phyloP scores from a whole-genome alignment of 139 green algal genomes.

The Chlamydomonas sp. region DNA sequence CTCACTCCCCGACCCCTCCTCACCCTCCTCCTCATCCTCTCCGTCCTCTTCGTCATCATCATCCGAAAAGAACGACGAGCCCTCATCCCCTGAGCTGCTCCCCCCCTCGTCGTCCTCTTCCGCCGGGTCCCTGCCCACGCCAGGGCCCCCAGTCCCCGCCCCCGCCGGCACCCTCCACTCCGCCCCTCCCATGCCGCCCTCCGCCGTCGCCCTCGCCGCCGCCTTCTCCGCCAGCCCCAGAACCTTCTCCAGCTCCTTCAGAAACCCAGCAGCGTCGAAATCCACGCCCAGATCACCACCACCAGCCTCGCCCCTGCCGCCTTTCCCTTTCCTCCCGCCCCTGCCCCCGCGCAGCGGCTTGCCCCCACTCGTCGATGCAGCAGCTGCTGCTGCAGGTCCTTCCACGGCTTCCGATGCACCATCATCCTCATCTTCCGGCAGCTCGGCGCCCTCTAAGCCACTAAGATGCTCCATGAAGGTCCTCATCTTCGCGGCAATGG shows the following conservation, averaged over 20 bases:
- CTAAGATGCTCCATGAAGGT: constrained; percentile 44
- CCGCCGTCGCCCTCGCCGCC: background rate
- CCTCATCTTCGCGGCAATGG: constrained; percentile 23
- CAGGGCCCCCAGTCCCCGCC: background rate
- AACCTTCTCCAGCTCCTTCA: constrained; percentile 34
- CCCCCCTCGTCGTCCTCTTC: background rate
- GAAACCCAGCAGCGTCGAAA: constrained; percentile 15
- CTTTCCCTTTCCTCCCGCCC: background rate
- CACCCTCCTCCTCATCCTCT: constrained; percentile 25
- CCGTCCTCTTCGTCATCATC: constrained; percentile 31
- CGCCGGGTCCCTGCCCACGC: background rate
- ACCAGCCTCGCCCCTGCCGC: background rate
- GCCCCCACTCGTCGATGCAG: too few relatives aligned
- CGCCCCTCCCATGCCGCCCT: background rate
- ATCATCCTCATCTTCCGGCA: background rate
- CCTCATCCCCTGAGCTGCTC: constrained; percentile 30
- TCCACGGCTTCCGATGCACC: background rate
- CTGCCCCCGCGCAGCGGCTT: too few relatives aligned
- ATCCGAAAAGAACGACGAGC: constrained; percentile 55
- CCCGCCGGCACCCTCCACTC: background rate
- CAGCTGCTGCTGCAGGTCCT: too few relatives aligned
- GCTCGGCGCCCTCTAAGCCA: constrained; percentile 44
- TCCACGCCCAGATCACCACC: background rate
- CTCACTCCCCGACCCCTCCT: background rate
- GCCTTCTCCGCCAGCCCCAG: background rate